These are phyloP conservation scores for Erodium trifolium DNA, from an alignment of 441 rosid genomes.

Conservation along the genomic window DNA sequence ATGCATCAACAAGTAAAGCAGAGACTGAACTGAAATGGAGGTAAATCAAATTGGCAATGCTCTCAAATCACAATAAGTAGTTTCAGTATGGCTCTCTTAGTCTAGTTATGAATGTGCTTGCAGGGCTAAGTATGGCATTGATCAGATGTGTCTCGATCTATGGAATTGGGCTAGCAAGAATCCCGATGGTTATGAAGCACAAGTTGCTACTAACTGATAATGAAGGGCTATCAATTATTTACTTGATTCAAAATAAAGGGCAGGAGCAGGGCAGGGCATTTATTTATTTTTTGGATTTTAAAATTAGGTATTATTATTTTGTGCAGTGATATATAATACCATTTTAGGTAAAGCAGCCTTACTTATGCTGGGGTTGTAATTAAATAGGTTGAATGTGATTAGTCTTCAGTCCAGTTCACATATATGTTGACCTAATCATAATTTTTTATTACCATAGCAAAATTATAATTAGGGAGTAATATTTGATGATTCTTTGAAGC, in stretches of 20 bases:
- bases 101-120: neutral
- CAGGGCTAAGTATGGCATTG: constrained; percentile 75
- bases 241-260: neutral
- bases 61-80: too few relatives aligned
- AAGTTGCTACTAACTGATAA: neutral
- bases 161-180: constrained; percentile 98
- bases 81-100: too few relatives aligned
- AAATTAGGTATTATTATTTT: neutral
- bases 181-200: constrained; percentile 59
- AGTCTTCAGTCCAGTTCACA: neutral
- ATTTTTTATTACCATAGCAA: neutral
- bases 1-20: constrained; percentile 80
- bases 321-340: constrained; percentile 1
- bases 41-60: constrained; percentile 35
- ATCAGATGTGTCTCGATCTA: constrained; percentile 84
- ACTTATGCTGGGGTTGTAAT: neutral
- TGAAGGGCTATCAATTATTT: neutral
- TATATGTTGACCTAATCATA: neutral
- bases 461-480: too few relatives aligned
- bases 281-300: neutral
- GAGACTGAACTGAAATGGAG: constrained; percentile 74
- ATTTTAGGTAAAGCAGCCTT: neutral
- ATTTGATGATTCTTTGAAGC: neutral
- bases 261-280: too few relatives aligned
- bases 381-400: neutral